Percentiles rank a stretch among this genome's conserved stretches.
These are phyloP conservation scores for Zalerion maritima DNA, from an alignment of 495 filamentous ascomycete genomes.

Conservation along the genomic window DNA sequence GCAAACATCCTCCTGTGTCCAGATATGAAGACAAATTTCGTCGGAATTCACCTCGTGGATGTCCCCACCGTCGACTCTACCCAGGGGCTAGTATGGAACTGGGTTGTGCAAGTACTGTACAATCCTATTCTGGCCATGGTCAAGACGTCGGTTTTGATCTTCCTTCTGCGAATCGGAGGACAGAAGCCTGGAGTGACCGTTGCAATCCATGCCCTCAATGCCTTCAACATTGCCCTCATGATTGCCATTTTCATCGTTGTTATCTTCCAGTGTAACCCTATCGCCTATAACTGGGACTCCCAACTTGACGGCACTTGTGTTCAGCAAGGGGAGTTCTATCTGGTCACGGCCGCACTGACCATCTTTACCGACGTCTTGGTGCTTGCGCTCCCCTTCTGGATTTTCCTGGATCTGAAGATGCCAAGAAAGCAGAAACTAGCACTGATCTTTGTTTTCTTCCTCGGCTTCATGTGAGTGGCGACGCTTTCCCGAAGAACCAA, in stretches of 20 bases:
- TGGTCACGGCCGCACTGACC: conserved; percentile 27
- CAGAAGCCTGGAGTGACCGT: conserved; percentile 29
- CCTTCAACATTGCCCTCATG: conserved; percentile 36
- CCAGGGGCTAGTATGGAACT: conserved; percentile 29
- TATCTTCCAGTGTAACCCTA: conserved; percentile 42
- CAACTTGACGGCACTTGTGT: conserved; percentile 6
- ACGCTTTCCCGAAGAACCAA: no score
- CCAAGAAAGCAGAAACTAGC: conserved; percentile 26
- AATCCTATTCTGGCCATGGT: conserved; percentile 47
- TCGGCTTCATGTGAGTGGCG: conserved; percentile 29
- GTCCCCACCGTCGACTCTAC: conserved; percentile 29
- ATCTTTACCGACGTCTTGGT: conserved; percentile 33
- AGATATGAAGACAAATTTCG: conserved; percentile 39
- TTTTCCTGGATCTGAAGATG: conserved; percentile 33
- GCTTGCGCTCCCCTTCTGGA: conserved; percentile 31
- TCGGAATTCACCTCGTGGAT: conserved; percentile 32
- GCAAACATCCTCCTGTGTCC: conserved; percentile 2
- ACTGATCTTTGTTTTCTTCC: conserved; percentile 27
- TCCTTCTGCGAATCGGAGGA: conserved; percentile 36
- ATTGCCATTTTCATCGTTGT: conserved; percentile 40
- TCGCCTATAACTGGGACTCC: conserved; percentile 33
- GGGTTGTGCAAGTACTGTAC: conserved; percentile 45
- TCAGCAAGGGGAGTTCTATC: conserved; percentile 22
- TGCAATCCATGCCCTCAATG: conserved; percentile 32
- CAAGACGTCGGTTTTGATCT: conserved; percentile 44